Conservation (phyloP, 2,329 filamentous ascomycete genomes). For the Ascochyta fabae region DNA sequence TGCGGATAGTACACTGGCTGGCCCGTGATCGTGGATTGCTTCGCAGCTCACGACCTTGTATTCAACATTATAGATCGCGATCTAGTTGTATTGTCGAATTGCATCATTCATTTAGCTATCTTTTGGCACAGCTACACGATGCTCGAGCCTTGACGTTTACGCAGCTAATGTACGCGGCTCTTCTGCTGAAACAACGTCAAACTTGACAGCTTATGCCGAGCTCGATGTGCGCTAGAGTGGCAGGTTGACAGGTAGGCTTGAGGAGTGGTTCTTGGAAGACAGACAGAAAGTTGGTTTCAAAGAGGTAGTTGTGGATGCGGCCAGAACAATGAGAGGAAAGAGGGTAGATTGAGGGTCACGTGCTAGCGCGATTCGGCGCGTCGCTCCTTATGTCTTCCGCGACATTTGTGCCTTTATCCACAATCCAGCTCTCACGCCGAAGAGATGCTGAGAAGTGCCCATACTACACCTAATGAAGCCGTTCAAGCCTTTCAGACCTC, state of each 20-base stretch:
- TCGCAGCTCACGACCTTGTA: not conserved
- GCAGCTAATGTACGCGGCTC: not conserved
- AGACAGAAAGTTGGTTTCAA: not conserved
- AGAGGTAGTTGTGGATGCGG: no score
- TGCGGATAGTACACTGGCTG: not conserved
- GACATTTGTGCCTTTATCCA: not conserved
- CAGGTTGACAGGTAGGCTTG: not conserved
- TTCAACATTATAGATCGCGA: not conserved
- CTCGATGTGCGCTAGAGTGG: not conserved
- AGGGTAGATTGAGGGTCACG: not conserved
- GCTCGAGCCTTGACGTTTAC: not conserved
- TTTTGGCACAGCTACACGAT: not conserved
- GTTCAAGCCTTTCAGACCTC: conserved; percentile 45
- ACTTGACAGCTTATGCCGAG: conserved; percentile 11
- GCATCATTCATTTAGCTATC: no score
- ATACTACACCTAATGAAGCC: conserved; percentile 4
- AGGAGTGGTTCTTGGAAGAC: not conserved
- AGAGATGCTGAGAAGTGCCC: conserved; percentile 1
- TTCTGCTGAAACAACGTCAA: conserved; percentile 12
- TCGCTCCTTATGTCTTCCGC: not conserved
- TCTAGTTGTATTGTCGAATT: not conserved
- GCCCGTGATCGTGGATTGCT: not conserved
- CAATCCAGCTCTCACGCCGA: not conserved
- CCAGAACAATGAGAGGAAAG: not conserved
- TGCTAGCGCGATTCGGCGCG: conserved; percentile 8